Percentiles rank a stretch among this genome's conserved stretches.
These are phyloP conservation scores for Suillus subluteus DNA, from an alignment of 768 basidiomycete genomes.

Conservation along the genomic window DNA sequence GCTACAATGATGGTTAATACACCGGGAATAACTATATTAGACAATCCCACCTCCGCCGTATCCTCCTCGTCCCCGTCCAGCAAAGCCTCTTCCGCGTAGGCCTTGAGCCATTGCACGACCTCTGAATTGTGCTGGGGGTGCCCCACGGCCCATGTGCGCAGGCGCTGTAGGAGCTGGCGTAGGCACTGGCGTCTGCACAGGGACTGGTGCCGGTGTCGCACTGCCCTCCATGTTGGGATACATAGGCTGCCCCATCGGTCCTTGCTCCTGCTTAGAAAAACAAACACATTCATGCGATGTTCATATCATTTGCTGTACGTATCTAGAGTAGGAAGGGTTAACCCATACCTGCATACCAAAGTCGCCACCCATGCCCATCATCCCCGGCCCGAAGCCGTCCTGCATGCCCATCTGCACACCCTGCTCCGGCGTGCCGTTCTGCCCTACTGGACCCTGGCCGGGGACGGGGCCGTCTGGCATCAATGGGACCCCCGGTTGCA, in stretches of 20 bases:
- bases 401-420: constrained; percentile 45
- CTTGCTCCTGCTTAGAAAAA: constrained; percentile 53
- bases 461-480: constrained; percentile 53
- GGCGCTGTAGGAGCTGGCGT: constrained; percentile 33
- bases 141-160: constrained; percentile 33
- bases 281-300: constrained; percentile 27
- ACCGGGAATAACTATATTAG: background rate
- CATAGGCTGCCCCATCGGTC: constrained; percentile 67
- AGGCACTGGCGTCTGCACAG: constrained; percentile 38
- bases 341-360: constrained; percentile 74
- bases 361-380: constrained; percentile 73
- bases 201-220: constrained; percentile 49
- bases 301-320: constrained; percentile 43
- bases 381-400: constrained; percentile 49
- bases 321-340: constrained; percentile 31
- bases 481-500: constrained; percentile 51
- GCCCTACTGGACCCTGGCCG: constrained; percentile 36
- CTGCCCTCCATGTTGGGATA: constrained; percentile 65
- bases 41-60: constrained; percentile 43
- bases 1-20: constrained; percentile 19
- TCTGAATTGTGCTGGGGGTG: constrained; percentile 43
- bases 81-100: constrained; percentile 48
- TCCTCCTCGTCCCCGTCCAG: constrained; percentile 42
- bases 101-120: constrained; percentile 47
- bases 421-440: constrained; percentile 43